phyloP scores from a whole-genome alignment of 2,329 filamentous ascomycete species.

The Xylariaceae sp. region DNA sequence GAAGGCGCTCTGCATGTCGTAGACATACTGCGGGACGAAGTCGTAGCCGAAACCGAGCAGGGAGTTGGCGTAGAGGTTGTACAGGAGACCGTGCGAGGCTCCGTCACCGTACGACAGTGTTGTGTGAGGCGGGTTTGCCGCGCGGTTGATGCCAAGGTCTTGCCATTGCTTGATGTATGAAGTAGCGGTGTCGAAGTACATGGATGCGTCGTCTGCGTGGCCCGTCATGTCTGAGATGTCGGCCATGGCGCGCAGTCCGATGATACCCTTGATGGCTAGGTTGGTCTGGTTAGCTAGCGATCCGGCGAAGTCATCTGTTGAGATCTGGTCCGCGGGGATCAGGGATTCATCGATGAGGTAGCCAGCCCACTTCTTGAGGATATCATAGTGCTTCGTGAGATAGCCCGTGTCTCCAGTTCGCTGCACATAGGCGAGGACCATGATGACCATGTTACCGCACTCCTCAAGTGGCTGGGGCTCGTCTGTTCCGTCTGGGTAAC shows the following conservation, averaged over 20 bases:
- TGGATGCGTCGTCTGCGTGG: constrained; percentile 49
- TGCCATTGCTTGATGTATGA: constrained; percentile 71
- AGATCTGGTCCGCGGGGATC: constrained; percentile 70
- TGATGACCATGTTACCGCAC: constrained; percentile 77
- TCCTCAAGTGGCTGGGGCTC: constrained; percentile 75
- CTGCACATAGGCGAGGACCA: constrained; percentile 67
- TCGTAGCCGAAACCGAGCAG: constrained; percentile 62
- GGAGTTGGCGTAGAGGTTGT: constrained; percentile 77
- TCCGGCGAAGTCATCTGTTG: constrained; percentile 80
- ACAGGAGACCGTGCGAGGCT: constrained; percentile 53
- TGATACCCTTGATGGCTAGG: constrained; percentile 75
- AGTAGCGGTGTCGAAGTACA: constrained; percentile 59
- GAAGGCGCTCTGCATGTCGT: constrained; percentile 71
- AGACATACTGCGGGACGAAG: constrained; percentile 68
- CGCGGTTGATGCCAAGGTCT: constrained; percentile 61
- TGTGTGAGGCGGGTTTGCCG: constrained; percentile 58
- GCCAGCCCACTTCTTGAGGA: constrained; percentile 73
- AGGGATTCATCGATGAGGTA: constrained; percentile 73
- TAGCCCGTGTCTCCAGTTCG: constrained; percentile 47
- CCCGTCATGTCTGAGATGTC: constrained; percentile 60
- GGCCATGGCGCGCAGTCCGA: constrained; percentile 76
- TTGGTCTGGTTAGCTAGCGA: constrained; percentile 75
- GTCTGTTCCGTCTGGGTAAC: constrained; percentile 63
- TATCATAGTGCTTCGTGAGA: constrained; percentile 60
- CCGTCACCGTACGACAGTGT: constrained; percentile 72